Evolutionary conservation across 108 stramenopile genomes (phyloP), one percentile per base, ranked within the genome.

Genomic region (Poteriospumella lacustris): DNA sequence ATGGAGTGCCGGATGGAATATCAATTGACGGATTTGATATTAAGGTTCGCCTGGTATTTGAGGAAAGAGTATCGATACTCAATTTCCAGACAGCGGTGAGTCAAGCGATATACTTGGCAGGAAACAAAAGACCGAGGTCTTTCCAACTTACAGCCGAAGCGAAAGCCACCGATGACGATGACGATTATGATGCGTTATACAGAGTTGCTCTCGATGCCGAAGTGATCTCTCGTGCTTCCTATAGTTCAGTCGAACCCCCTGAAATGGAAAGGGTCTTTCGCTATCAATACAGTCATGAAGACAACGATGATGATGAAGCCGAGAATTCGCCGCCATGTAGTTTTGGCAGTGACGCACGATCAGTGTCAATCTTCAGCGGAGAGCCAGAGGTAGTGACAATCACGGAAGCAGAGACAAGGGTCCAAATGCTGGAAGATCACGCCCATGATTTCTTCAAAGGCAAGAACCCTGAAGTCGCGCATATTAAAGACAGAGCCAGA

Each of bases 341-440:
- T n/a, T n/a, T n/a, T n/a, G n/a, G n/a, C n/a, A n/a, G n/a, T n/a
- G n/a, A n/a, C n/a, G n/a, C n/a, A n/a, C n/a, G n/a, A n/a, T n/a
- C n/a, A n/a, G n/a, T n/a, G n/a, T n/a, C n/a, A n/a, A n/a, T n/a
- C n/a, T n/a, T n/a, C n/a, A n/a, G n/a, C n/a, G n/a, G n/a, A n/a
- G n/a, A n/a, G n/a, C n/a, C n/a, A n/a, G 60, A 64, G 36, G 9
- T 64, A 34, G 60, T 33, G 12, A 64, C 28, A 26, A 64, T 31
- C 24, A 3, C 9, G 5, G 60, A 64, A 24, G 60, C 60, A 12
- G 60, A 64, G 31, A 33, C 36, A 19, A 3, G 60, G 3, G 60
- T 64, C 5, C 60, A 64, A 34, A 64, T 64, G 60, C 15, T 64
- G 5, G 60, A 64, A 64, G 31, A 64, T 64, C 24, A 24, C 24